These are phyloP conservation scores for Apostasia shenzhenica DNA, from an alignment of 106 monocot species.

Conservation along the genomic window DNA sequence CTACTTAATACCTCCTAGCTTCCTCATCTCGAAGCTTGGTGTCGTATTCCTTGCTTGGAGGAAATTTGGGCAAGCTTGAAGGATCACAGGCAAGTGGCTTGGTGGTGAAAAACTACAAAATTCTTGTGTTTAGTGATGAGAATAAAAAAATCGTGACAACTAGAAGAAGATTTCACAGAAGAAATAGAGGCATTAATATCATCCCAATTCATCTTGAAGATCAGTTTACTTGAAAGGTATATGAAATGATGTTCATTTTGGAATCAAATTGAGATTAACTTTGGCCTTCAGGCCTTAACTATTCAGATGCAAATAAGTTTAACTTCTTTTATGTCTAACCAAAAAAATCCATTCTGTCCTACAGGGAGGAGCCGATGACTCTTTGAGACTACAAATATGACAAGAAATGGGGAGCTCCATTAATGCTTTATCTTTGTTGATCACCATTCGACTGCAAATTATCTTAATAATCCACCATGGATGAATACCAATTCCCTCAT, in stretches of 20 bases:
- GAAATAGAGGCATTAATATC: not conserved
- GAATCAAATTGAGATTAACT: not conserved
- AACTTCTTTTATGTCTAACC: not conserved
- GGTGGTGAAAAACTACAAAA: slow-evolving; percentile 43
- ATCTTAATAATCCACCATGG: too few relatives aligned
- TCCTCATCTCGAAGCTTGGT: slow-evolving; percentile 59
- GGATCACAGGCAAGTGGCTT: slow-evolving; percentile 47
- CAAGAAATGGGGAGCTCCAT: too few relatives aligned
- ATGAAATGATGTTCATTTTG: not conserved
- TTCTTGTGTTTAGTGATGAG: not conserved
- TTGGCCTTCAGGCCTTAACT: not conserved
- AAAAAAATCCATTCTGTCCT: too few relatives aligned
- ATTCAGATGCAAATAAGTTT: too few relatives aligned
- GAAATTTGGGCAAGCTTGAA: slow-evolving; percentile 71
- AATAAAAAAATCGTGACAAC: not conserved
- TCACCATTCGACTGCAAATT: too few relatives aligned
- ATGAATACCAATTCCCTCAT: too few relatives aligned
- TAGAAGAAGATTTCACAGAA: not conserved
- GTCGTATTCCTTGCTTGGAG: slow-evolving; percentile 85
- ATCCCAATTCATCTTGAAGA: not conserved
- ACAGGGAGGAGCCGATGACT: too few relatives aligned
- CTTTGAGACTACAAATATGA: too few relatives aligned
- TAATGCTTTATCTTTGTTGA: too few relatives aligned
- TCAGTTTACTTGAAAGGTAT: not conserved
- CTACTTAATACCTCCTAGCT: slow-evolving; percentile 35